Conservation (phyloP, 441 rosid genomes). For the Syzygium malaccense region DNA sequence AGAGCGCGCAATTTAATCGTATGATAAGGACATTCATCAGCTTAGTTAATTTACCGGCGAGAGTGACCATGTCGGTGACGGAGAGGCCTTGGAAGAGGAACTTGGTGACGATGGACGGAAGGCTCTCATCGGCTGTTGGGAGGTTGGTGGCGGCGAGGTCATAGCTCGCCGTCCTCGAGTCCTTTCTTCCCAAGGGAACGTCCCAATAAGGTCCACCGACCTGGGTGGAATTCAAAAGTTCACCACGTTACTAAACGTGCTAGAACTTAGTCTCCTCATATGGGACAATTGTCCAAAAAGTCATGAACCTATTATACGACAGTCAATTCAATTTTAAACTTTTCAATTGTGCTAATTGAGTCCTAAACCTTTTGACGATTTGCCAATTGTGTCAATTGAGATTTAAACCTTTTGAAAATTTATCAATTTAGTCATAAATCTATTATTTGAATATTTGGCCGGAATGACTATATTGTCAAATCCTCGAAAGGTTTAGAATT, state of each 20-base stretch:
- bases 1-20: fast-evolving
- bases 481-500: no score
- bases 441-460: no score
- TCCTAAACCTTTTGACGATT: no score
- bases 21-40: neutral
- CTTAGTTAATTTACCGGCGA: constrained; percentile 22
- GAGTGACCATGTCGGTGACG: constrained; percentile 64
- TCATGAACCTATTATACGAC: no score
- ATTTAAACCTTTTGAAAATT: no score
- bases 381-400: no score
- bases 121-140: constrained; percentile 46
- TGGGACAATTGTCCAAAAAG: no score
- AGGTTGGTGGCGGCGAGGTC: constrained; percentile 26
- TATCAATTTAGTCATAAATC: no score
- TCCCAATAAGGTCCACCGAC: constrained; percentile 79
- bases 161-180: constrained; percentile 46
- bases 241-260: neutral
- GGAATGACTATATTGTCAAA: no score
- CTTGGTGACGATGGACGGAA: constrained; percentile 39
- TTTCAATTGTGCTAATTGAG: no score
- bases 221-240: constrained; percentile 2
- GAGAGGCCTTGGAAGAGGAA: constrained; percentile 53
- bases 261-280: neutral
- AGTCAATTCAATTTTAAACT: no score
- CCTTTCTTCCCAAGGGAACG: constrained; percentile 70